phyloP scores from a whole-genome alignment of 2,329 filamentous ascomycete species.

The Daldinia sp. region DNA sequence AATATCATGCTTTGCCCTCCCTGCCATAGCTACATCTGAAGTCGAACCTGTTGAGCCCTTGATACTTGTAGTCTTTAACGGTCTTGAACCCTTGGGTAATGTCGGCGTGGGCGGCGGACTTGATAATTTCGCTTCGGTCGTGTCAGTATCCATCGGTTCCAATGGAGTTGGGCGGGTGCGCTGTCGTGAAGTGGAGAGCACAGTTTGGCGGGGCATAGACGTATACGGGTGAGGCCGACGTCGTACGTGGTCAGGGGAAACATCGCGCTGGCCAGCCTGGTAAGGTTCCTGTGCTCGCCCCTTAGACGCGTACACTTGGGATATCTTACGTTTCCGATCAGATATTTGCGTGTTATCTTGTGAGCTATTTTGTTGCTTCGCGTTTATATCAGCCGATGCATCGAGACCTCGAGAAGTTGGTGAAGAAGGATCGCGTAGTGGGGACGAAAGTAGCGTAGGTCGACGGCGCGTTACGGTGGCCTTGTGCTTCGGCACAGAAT shows the following conservation, averaged over 20 bases:
- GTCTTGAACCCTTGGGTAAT: slow-evolving; percentile 32
- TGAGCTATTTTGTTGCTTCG: slow-evolving; percentile 23
- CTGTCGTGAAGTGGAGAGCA: slow-evolving; percentile 30
- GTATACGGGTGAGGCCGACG: slow-evolving; percentile 43
- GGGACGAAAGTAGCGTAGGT: slow-evolving; percentile 40
- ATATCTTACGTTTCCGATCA: slow-evolving; percentile 51
- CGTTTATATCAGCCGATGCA: slow-evolving; percentile 26
- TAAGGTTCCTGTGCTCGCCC: slow-evolving; percentile 39
- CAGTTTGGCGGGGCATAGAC: slow-evolving; percentile 9
- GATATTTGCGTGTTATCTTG: slow-evolving; percentile 31
- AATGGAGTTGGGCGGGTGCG: slow-evolving; percentile 36
- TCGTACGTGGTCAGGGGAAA: slow-evolving; percentile 34
- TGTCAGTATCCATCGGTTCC: slow-evolving; percentile 45
- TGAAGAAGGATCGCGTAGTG: slow-evolving; percentile 37
- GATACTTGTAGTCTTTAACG: slow-evolving; percentile 1
- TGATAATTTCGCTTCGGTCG: slow-evolving; percentile 43
- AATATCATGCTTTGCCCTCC: slow-evolving; percentile 24
- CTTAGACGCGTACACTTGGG: slow-evolving; percentile 47
- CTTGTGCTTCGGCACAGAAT: slow-evolving; percentile 43
- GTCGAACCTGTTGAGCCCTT: slow-evolving; percentile 17
- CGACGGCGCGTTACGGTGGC: slow-evolving; percentile 39
- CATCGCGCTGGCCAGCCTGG: slow-evolving; percentile 34
- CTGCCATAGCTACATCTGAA: neutral
- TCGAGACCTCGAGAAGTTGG: slow-evolving; percentile 31
- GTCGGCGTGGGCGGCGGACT: slow-evolving; percentile 51